Percentiles rank a stretch among this genome's conserved stretches.
These are phyloP conservation scores for Haplosporangium gracile DNA, from an alignment of 192 early-diverging fungal species.

Conservation along the genomic window DNA sequence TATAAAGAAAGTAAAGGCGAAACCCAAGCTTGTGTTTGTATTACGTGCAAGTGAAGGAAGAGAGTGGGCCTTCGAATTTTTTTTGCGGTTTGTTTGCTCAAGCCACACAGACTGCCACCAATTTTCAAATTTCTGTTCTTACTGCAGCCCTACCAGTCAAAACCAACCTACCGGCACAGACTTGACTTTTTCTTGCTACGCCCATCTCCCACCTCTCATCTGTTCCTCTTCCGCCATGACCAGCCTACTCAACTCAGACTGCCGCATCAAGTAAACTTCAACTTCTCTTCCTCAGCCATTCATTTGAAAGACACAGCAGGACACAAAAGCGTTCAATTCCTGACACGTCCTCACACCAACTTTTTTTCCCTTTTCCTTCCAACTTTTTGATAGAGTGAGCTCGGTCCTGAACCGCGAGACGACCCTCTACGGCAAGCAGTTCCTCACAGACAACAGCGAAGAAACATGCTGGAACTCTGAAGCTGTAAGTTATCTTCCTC, in stretches of 20 bases:
- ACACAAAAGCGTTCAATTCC: background rate
- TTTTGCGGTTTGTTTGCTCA: slow-evolving; percentile 4
- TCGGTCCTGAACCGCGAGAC: slow-evolving; percentile 89
- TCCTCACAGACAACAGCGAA: slow-evolving; percentile 78
- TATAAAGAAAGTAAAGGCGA: background rate
- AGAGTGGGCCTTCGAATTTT: background rate
- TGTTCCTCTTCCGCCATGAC: slow-evolving; percentile 32
- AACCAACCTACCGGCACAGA: background rate
- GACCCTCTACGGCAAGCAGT: slow-evolving; percentile 82
- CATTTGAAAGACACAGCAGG: background rate
- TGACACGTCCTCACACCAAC: background rate
- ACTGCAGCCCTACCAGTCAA: background rate
- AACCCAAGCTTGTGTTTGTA: background rate
- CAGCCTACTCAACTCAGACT: slow-evolving; percentile 52
- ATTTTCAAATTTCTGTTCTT: background rate
- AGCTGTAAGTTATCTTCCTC: slow-evolving; percentile 60
- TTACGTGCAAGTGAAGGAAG: background rate
- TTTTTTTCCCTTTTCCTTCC: background rate
- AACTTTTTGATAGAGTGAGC: slow-evolving; percentile 73
- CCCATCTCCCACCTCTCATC: background rate
- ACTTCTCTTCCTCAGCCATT: background rate
- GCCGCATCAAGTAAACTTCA: slow-evolving; percentile 55
- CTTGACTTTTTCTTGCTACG: background rate
- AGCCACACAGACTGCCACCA: slow-evolving; percentile 16
- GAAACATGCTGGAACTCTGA: slow-evolving; percentile 98